phyloP scores from a whole-genome alignment of 306 rosid species.

The Casuarina equisetifolia region DNA sequence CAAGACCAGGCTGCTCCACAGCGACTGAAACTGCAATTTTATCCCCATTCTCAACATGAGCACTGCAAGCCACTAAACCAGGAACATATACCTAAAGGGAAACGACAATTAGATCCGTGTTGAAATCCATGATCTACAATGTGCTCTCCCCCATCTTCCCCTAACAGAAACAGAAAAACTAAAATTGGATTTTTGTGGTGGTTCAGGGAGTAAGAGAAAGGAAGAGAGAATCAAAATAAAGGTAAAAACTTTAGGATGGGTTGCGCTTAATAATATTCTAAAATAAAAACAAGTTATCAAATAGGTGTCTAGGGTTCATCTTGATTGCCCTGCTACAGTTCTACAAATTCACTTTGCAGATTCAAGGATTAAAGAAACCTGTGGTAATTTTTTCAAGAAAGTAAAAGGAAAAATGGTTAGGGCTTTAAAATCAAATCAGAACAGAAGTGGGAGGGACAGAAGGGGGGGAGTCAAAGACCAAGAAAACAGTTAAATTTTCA shows the following conservation, averaged over 20 bases:
- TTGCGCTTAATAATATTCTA: too few relatives aligned
- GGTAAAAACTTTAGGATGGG: too few relatives aligned
- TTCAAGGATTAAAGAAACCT: neutral
- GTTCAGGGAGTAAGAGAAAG: too few relatives aligned
- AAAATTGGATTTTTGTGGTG: too few relatives aligned
- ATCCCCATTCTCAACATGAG: constrained; percentile 90
- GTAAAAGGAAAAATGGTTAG: neutral
- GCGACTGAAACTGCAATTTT: constrained; percentile 78
- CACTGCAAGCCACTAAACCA: constrained; percentile 91
- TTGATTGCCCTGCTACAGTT: neutral
- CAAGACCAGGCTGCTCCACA: constrained; percentile 70
- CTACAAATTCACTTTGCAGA: neutral
- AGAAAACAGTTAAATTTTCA: constrained; percentile 4
- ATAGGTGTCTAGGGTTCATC: neutral
- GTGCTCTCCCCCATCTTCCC: neutral
- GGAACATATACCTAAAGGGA: constrained; percentile 76
- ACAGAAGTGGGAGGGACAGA: neutral
- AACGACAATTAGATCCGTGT: constrained; percentile 32
- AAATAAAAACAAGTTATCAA: too few relatives aligned
- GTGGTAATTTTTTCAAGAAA: neutral
- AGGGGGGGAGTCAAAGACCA: neutral
- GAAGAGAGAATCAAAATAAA: too few relatives aligned
- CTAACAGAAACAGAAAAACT: too few relatives aligned
- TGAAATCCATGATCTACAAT: neutral
- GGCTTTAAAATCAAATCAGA: neutral